Base-by-base conservation (phyloP, 176 grass and related monocot species). In the Avena eriantha region DNA sequence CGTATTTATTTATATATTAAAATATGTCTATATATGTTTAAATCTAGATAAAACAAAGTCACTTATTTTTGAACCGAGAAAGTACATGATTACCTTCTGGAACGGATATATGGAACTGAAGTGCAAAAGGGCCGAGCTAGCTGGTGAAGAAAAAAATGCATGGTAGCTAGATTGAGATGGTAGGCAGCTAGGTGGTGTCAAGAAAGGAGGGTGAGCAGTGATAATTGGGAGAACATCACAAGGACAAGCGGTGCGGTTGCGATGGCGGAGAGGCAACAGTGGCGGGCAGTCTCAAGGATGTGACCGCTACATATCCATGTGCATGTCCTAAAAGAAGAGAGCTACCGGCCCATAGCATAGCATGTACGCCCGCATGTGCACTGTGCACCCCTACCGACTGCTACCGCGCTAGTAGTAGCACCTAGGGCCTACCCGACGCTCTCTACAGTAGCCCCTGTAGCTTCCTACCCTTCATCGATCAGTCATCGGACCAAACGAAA, bases 241-340 rank as follows among this genome's bases (percentile, higher is more conserved):
- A 76, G 73, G 73, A 76, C 73, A 19, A 18, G 47, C 8, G 73
- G 15, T 54, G 73, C 73, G 73, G 73, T 76, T 54, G 73, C 14
- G 33, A 50, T 54, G 48, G 72, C 23, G 72, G 73, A 54, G 73
- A 33, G 73, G 73, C 73, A 53, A 76, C 73, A 76, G 73, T 76
- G 73, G 3, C 3, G 21, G 1, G 68, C 59, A 43, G 8, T 10
- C 66, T 21, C 17, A 49, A 51, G 72, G 73, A 76, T 76, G 73
- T 76, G 73, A 76, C 73, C 47, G 24, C 73, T 76, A 76, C 73
- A 19, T 10, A 76, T 54, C 73, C 73, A 76, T 76, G 73, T 76
- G 73, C 73, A 76, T 76, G 48, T 76, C 48, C 73, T 76, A 76
- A 76, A 76, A 76, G 73, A 76, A 76, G 73, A 33, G 73, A 76